These are phyloP conservation scores for Durio zibethinus DNA, from an alignment of 345 rosid species.

Conservation along the genomic window DNA sequence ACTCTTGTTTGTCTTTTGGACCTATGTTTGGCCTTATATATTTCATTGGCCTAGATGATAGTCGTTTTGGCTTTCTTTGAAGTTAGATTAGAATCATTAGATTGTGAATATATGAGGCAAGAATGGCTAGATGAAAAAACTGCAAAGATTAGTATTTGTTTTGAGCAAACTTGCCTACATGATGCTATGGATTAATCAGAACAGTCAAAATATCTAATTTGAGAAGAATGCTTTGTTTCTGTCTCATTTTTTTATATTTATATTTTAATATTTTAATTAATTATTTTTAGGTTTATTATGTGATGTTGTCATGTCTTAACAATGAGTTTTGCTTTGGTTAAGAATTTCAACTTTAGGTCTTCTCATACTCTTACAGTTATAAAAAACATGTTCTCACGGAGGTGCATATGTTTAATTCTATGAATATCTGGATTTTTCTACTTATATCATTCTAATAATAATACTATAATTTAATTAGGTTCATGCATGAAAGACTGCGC, in stretches of 20 bases:
- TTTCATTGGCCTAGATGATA: background rate
- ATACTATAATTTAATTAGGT: constrained; percentile 44
- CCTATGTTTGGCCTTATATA: background rate
- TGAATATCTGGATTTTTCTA: constrained; percentile 15
- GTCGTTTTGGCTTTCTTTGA: background rate
- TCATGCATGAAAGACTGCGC: constrained; percentile 98
- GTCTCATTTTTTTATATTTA: background rate
- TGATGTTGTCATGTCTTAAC: background rate
- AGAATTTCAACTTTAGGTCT: background rate
- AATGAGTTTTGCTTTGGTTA: background rate
- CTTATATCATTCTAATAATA: constrained; percentile 14
- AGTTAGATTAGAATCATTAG: background rate
- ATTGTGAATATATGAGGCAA: background rate
- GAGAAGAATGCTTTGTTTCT: background rate
- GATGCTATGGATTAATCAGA: background rate
- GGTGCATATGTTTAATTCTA: background rate
- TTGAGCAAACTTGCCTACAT: background rate
- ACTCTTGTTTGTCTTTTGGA: background rate
- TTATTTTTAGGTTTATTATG: background rate
- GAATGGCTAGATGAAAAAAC: background rate
- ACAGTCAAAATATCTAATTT: background rate
- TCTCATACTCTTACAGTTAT: background rate
- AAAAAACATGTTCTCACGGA: background rate
- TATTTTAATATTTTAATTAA: background rate
- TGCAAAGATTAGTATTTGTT: background rate